phyloP scores from a whole-genome alignment of 306 rosid genomes.

The Rubus idaeus region DNA sequence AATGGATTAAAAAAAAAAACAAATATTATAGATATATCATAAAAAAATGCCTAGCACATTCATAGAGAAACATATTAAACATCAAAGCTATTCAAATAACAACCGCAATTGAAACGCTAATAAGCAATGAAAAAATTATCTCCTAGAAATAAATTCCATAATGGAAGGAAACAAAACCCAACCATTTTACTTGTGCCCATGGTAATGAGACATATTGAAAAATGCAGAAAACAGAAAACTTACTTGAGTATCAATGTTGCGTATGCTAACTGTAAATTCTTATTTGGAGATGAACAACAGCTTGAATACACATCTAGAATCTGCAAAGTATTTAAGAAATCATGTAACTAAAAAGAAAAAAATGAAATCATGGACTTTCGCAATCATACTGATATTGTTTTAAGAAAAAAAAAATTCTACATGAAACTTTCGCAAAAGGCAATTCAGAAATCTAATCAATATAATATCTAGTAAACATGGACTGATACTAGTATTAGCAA shows the following conservation, averaged over 20 bases:
- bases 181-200: not conserved
- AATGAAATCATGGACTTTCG: not conserved
- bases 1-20: not conserved
- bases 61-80: not conserved
- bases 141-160: not conserved
- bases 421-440: not conserved
- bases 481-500: not conserved
- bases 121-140: not conserved
- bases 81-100: not conserved
- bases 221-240: constrained; percentile 28
- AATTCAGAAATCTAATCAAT: not conserved
- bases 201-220: not conserved
- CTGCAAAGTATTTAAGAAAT: constrained; percentile 48
- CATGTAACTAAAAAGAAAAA: not conserved
- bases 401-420: not conserved
- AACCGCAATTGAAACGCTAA: not conserved
- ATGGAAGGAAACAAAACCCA: not conserved
- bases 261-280: constrained; percentile 71
- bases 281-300: constrained; percentile 73
- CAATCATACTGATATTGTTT: not conserved
- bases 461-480: not conserved
- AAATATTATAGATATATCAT: not conserved
- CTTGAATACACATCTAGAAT: constrained; percentile 85
- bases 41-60: not conserved
- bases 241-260: constrained; percentile 91